These are phyloP conservation scores for Ephemerocybe angulata DNA, from an alignment of 768 basidiomycete species.

Conservation along the genomic window DNA sequence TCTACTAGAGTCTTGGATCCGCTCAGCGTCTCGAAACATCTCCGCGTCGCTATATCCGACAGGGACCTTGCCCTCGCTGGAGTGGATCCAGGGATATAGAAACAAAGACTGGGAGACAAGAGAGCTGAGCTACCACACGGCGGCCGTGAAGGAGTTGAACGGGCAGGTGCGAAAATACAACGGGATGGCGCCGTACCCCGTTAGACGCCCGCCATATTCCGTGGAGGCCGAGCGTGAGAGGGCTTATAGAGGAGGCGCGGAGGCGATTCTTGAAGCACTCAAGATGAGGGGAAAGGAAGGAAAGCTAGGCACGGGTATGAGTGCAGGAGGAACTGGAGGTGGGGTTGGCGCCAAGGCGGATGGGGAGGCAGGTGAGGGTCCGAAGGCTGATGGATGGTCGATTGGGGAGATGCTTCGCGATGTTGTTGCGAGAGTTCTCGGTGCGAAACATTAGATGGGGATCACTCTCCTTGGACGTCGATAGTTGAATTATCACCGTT, in stretches of 20 bases:
- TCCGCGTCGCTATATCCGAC: constrained; percentile 32
- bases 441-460: too few species aligned
- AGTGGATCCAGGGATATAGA: constrained; percentile 42
- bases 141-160: constrained; percentile 69
- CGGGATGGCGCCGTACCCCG: constrained; percentile 72
- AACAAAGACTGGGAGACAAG: constrained; percentile 70
- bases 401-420: neutral
- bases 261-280: constrained; percentile 47
- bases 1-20: constrained; percentile 67
- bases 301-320: constrained; percentile 1
- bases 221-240: constrained; percentile 55
- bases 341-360: constrained; percentile 3
- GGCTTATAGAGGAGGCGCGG: constrained; percentile 47
- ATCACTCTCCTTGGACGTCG: too few species aligned
- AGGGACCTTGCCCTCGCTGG: constrained; percentile 31
- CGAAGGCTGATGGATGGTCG: neutral
- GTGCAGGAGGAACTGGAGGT: constrained; percentile 1
- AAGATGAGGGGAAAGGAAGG: constrained; percentile 22
- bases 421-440: neutral
- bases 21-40: constrained; percentile 65
- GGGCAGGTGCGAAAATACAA: constrained; percentile 76
- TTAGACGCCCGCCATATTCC: constrained; percentile 60
- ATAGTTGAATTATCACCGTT: too few species aligned
- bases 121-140: constrained; percentile 64
- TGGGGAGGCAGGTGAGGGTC: neutral